Base-by-base conservation (phyloP, 148 eudicot genomes). In the Rhododendron williamsianum region DNA sequence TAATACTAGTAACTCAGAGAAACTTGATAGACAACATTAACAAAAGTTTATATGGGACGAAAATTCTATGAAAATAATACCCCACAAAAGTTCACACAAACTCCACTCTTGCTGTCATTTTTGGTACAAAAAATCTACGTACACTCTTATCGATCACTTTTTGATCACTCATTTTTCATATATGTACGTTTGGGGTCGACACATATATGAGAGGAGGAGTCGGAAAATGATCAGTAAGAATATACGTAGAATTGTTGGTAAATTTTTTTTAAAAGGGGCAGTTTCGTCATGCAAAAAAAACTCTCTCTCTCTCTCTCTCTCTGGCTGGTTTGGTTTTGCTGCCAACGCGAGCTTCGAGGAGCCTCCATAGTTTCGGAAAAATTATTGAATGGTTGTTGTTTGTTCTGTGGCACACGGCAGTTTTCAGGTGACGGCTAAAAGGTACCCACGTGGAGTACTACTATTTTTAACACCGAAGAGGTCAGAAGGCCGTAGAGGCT, bases 181-280 rank as follows among this genome's bases (percentile, higher is more conserved):
- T 5, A 5, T 5, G 43, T 30, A 30, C 6, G 6, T 41, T 30
- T 30, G 43, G 43, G 6, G 6, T 41, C 43, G 6, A 41, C 43
- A 41, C 45, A 41, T 38, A 38, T 41, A 0, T 41, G 6, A 41
- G 45, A 41, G 45, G 5, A 5, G 7, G 5, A 41, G 5, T 41
- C 1, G 0, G 6, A 41, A 41, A 41, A 0, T 41, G 43, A 6
- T 4, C 5, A 0, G 43, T 41, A 4, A 0, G 6, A 5, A 1
- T 6, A 0, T 41, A 38, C 6, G 6, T 41, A 41, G 6, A 0
- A 41, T 41, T 41, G 6, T 41, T 41, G 43, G n/a, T n/a, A n/a
- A n/a, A n/a, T n/a, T n/a, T n/a, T n/a, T n/a, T n/a, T n/a, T n/a
- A n/a, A 56, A 5, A 19, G 9, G 65, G 25, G 25, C n/a, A 58